phyloP scores from a whole-genome alignment of 305 asterid genomes.

The Ilex paraguariensis region DNA sequence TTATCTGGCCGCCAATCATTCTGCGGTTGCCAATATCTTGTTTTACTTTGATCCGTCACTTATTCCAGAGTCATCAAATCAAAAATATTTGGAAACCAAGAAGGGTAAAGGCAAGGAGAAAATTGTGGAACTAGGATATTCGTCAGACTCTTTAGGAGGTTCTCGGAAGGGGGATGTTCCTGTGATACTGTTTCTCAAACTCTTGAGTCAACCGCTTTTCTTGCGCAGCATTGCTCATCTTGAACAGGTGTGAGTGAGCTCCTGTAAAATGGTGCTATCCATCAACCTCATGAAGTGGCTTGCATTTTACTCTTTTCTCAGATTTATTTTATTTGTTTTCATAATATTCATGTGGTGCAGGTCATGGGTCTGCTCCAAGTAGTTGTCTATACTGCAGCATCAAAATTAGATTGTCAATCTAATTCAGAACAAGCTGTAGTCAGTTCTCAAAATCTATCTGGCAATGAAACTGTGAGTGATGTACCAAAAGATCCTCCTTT shows the following conservation, averaged over 20 bases:
- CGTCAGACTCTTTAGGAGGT: constrained; percentile 32
- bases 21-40: constrained; percentile 83
- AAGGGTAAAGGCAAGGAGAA: constrained; percentile 72
- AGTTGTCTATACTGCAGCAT: constrained; percentile 81
- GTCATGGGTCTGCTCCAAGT: constrained; percentile 96
- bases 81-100: constrained; percentile 30
- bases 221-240: constrained; percentile 88
- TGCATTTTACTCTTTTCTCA: background rate
- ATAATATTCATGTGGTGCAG: constrained; percentile 31
- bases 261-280: background rate
- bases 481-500: constrained; percentile 41
- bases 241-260: constrained; percentile 63
- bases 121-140: constrained; percentile 45
- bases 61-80: constrained; percentile 43
- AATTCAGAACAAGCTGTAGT: constrained; percentile 53
- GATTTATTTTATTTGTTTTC: background rate
- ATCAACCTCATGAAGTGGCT: background rate
- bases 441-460: constrained; percentile 40
- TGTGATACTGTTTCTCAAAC: constrained; percentile 77
- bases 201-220: constrained; percentile 80
- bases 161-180: constrained; percentile 61
- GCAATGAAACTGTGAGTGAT: constrained; percentile 36
- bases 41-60: constrained; percentile 75
- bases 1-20: constrained; percentile 86
- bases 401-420: constrained; percentile 60